Percentiles rank a stretch among this genome's conserved stretches.
phyloP scores from a whole-genome alignment of 306 rosid species.

The Trichosanthes cucumerina region DNA sequence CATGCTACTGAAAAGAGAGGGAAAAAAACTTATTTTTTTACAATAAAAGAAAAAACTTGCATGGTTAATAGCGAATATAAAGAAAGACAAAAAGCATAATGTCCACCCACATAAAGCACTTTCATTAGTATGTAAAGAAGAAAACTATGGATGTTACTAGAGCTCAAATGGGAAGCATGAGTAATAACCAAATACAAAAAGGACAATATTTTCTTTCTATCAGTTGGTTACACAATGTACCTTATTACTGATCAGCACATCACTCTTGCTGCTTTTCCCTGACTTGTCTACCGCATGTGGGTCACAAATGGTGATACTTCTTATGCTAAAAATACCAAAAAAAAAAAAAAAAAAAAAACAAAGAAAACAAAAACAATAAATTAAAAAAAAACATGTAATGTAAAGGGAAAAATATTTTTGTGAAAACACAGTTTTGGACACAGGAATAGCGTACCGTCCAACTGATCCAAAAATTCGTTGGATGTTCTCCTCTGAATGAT shows the following conservation, averaged over 20 bases:
- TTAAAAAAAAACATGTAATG: background rate
- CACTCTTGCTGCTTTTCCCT: conserved; percentile 43
- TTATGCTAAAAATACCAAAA: conserved; percentile 45
- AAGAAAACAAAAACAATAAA: too few relatives aligned
- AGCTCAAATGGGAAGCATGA: background rate
- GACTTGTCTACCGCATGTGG: conserved; percentile 44
- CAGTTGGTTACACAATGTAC: conserved; percentile 24
- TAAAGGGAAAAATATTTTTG: background rate
- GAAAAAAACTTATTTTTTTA: too few relatives aligned
- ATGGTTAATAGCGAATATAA: background rate
- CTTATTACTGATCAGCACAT: conserved; percentile 48
- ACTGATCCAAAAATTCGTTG: conserved; percentile 59
- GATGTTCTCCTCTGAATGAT: conserved; percentile 75
- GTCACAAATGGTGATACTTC: conserved; percentile 41
- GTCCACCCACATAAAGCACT: background rate
- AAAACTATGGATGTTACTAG: too few relatives aligned
- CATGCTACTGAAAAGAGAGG: background rate
- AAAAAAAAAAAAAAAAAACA: too few relatives aligned
- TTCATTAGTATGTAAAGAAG: too few relatives aligned
- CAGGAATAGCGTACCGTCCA: conserved; percentile 55
- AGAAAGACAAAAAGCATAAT: background rate
- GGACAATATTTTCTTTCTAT: background rate
- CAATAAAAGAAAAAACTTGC: too few relatives aligned
- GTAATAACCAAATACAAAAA: background rate
- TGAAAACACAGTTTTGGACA: background rate